A percentile compares a stretch with the other conserved stretches of the same genome.
Evolutionary conservation across 768 basidiomycete species (phyloP).

Genomic region (Pluteus cervinus): DNA sequence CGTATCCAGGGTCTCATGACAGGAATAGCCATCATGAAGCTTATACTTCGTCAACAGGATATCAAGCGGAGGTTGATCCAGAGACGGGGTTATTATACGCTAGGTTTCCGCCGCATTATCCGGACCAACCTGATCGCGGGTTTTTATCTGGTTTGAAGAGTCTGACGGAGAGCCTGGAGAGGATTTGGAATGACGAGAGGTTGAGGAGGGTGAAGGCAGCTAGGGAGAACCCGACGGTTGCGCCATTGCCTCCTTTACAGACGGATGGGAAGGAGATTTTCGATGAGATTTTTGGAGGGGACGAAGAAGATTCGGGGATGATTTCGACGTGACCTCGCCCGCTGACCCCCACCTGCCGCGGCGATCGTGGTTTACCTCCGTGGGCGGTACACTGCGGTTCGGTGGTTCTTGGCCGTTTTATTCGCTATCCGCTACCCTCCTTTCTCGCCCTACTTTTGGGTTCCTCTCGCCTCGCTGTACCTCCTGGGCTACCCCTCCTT

Average conservation of each 20-base stretch:
- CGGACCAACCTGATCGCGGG: constrained; percentile 86
- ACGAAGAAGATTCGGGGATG: constrained; percentile 71
- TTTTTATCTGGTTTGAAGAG: constrained; percentile 89
- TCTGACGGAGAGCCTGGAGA: constrained; percentile 68
- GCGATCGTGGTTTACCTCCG: too few relatives aligned
- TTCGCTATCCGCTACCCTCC: constrained; percentile 1
- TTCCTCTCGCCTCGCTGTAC: too few relatives aligned
- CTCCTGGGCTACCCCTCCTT: too few relatives aligned
- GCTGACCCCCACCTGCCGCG: too few relatives aligned
- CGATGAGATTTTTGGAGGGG: constrained; percentile 59
- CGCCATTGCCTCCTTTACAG: constrained; percentile 57
- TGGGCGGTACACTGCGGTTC: neutral
- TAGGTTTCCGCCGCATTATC: constrained; percentile 90
- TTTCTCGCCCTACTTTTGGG: constrained; percentile 6
- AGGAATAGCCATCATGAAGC: constrained; percentile 30
- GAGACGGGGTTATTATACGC: constrained; percentile 83
- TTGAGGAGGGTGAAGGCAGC: constrained; percentile 58
- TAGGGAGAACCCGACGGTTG: constrained; percentile 47
- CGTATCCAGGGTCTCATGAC: constrained; percentile 49
- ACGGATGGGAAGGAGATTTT: constrained; percentile 78
- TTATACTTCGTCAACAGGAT: constrained; percentile 59
- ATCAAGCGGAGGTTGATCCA: constrained; percentile 76
- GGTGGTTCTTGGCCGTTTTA: constrained; percentile 1
- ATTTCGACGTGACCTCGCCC: constrained; percentile 51
- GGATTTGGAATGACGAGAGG: constrained; percentile 85